Evolutionary conservation across 768 basidiomycete species (phyloP).

Genomic region (Tricholomella constricta): DNA sequence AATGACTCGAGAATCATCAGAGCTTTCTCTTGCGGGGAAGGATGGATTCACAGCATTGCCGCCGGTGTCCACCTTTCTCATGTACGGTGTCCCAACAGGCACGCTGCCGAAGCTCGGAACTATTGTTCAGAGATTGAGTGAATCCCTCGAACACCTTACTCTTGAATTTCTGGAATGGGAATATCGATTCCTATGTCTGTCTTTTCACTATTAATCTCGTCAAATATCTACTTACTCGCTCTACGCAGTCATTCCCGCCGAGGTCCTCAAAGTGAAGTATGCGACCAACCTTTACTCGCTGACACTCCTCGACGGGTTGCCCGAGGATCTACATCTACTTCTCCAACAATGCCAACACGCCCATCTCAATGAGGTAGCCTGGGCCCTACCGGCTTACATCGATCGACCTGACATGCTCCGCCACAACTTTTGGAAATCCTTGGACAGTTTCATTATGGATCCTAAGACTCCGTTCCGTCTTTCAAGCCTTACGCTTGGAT

Average conservation of each 20-base stretch:
- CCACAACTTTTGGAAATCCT: too few relatives aligned
- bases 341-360: background rate
- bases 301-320: background rate
- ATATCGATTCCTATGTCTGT: too few relatives aligned
- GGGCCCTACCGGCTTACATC: too few relatives aligned
- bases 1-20: too few relatives aligned
- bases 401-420: too few relatives aligned
- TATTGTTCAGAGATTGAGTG: background rate
- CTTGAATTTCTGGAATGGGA: background rate
- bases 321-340: background rate
- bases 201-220: too few relatives aligned
- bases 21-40: too few relatives aligned
- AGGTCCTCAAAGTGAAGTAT: background rate
- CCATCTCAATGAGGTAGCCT: background rate
- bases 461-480: background rate
- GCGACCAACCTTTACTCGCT: background rate
- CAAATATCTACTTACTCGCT: too few relatives aligned
- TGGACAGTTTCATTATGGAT: background rate
- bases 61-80: background rate
- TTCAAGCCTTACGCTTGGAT: background rate
- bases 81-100: background rate
- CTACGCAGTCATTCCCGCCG: too few relatives aligned
- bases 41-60: too few relatives aligned
- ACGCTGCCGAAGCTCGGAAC: background rate
- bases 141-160: background rate